phyloP scores from a whole-genome alignment of 768 basidiomycete species.

The Favolaschia claudopus region DNA sequence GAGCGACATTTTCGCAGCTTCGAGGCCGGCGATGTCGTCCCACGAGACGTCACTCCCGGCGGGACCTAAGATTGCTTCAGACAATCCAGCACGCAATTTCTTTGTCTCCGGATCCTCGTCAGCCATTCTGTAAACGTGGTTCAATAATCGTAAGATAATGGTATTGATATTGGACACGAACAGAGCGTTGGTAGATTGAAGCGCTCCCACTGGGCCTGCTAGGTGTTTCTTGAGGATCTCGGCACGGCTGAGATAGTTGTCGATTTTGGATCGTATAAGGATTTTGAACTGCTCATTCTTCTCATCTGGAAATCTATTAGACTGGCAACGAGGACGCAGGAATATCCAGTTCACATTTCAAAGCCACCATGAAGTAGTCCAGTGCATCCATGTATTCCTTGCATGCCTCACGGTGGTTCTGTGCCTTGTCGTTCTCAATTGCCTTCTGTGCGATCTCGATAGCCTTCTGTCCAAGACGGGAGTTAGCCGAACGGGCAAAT shows the following conservation, averaged over 20 bases:
- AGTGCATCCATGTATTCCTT: slow-evolving; percentile 81
- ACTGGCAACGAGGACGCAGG: not conserved
- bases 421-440: slow-evolving; percentile 76
- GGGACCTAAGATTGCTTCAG: slow-evolving; percentile 68
- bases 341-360: slow-evolving; percentile 60
- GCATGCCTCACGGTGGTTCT: slow-evolving; percentile 82
- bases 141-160: too few species aligned
- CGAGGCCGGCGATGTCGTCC: slow-evolving; percentile 86
- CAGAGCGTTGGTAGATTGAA: too few species aligned
- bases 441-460: slow-evolving; percentile 80
- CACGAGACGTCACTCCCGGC: slow-evolving; percentile 83
- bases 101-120: slow-evolving; percentile 78
- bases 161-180: too few species aligned
- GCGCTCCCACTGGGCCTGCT: slow-evolving; percentile 58
- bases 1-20: slow-evolving; percentile 77
- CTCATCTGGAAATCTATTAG: slow-evolving; percentile 57
- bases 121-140: too few species aligned
- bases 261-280: slow-evolving; percentile 75
- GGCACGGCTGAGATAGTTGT: slow-evolving; percentile 78
- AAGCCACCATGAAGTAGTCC: slow-evolving; percentile 87
- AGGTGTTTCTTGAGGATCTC: slow-evolving; percentile 80
- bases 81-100: slow-evolving; percentile 77
- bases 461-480: too few species aligned
- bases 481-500: too few species aligned
- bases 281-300: slow-evolving; percentile 82